These are phyloP conservation scores for Emmonsia crescens DNA, from an alignment of 2,329 filamentous ascomycete species.

Conservation along the genomic window DNA sequence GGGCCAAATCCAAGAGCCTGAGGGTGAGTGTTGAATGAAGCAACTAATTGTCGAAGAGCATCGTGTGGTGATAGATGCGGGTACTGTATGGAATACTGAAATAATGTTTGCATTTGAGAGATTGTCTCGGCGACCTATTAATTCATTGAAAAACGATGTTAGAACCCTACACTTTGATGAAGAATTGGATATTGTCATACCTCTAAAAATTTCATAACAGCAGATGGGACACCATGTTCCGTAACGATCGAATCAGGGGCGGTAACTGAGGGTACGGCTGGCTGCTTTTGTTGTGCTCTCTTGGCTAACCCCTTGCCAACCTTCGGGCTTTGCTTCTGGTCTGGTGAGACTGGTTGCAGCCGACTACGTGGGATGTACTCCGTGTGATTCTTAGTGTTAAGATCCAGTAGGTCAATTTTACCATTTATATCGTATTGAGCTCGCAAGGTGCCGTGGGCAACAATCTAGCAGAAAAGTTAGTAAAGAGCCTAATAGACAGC, in stretches of 20 bases:
- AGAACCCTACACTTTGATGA: not conserved
- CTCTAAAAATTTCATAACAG: constrained; percentile 52
- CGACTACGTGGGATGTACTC: constrained; percentile 69
- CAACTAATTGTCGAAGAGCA: constrained; percentile 45
- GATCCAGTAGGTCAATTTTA: constrained; percentile 76
- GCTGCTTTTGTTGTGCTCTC: constrained; percentile 38
- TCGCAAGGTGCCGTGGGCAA: constrained; percentile 64
- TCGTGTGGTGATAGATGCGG: constrained; percentile 43
- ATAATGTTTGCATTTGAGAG: constrained; percentile 52
- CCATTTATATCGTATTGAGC: constrained; percentile 70
- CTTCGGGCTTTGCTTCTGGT: constrained; percentile 48
- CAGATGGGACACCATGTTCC: constrained; percentile 45
- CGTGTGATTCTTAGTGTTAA: constrained; percentile 63
- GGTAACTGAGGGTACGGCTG: constrained; percentile 32
- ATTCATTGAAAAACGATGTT: not conserved
- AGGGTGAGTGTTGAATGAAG: constrained; percentile 32
- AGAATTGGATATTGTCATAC: constrained; percentile 29
- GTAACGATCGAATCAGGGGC: constrained; percentile 35
- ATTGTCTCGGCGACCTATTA: constrained; percentile 53
- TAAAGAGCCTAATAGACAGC: not conserved
- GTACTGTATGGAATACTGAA: constrained; percentile 46
- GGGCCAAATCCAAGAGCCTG: constrained; percentile 13
- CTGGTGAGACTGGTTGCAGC: constrained; percentile 39
- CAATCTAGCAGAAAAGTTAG: constrained; percentile 43
- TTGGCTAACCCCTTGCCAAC: constrained; percentile 46